Base-by-base conservation (phyloP, 805 yeast species). In the Saccharomycopsis malanga region DNA sequence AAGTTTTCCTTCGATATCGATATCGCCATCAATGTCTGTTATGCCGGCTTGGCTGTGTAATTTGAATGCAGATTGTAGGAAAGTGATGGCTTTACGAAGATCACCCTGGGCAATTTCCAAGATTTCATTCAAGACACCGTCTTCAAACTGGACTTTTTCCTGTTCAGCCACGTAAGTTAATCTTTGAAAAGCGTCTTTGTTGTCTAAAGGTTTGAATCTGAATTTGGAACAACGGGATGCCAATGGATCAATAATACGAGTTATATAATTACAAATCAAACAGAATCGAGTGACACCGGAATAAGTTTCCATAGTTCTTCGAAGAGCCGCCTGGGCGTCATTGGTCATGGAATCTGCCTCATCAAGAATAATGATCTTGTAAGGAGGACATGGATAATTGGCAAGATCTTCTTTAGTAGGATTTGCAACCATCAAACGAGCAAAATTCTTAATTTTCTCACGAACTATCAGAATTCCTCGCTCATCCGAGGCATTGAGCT, bases 341-440 rank as follows among this genome's bases (percentile, higher is more conserved):
- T 87, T 76, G 7, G 98, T 93, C 97, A 93, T 93, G 10, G 96
- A 87, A 63, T 93, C 97, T 0, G 97, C 97, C 64, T 89, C 97
- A 67, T 89, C 97, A 45, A 93, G 67, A 37, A 93, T 86, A 54
- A 93, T 83, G 57, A 93, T 79, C 62, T 93, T 93, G 65, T 86
- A 93, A 4, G 98, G 97, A 1, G 98, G 98, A 61, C 98, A 91
- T 1, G 98, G 96, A 65, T 88, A 89, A 17, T 79, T 74, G 35
- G 68, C 76, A 43, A 75, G 64, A 57, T 84, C 93, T 35, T 79
- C 82, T 14, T 72, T 69, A 1, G 84, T 61, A 1, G 97, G 94
- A 51, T 83, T 83, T 0, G 96, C 82, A 1, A 89, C 87, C 0
- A 88, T 76, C 39, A 88, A 67, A 50, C 96, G 71, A 14, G 98